These are phyloP conservation scores for Paraglomus occultum DNA, from an alignment of 192 early-diverging fungal genomes.

Conservation along the genomic window DNA sequence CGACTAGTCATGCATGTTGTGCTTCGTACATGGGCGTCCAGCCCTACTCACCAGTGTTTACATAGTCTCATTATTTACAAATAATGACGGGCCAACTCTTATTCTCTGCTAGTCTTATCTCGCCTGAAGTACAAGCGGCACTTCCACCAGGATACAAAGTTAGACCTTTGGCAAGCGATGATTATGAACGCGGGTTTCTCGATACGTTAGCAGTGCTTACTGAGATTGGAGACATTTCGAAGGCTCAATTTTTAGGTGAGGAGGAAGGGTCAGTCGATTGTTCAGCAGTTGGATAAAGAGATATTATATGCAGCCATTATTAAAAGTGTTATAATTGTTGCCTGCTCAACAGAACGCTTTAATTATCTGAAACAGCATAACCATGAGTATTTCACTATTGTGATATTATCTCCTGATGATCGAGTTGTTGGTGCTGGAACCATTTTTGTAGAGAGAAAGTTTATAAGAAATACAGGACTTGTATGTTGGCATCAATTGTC, in stretches of 20 bases:
- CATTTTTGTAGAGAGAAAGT: conserved; percentile 82
- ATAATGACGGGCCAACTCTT: conserved; percentile 35
- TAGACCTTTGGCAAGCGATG: conserved; percentile 60
- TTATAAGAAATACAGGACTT: conserved; percentile 73
- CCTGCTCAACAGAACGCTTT: conserved; percentile 54
- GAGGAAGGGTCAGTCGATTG: not conserved
- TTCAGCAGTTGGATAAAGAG: not conserved
- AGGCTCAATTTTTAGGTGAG: conserved; percentile 64
- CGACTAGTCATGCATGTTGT: no score
- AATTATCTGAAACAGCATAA: conserved; percentile 72
- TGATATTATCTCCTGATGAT: conserved; percentile 69
- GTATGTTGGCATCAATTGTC: conserved; percentile 39
- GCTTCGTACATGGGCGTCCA: no score
- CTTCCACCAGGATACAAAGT: conserved; percentile 67
- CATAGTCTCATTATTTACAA: no score
- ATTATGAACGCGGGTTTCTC: conserved; percentile 76
- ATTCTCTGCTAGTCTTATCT: conserved; percentile 66
- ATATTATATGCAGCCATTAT: not conserved
- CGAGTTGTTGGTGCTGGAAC: conserved; percentile 78
- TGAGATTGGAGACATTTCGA: conserved; percentile 69
- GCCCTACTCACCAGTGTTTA: no score
- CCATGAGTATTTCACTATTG: conserved; percentile 79
- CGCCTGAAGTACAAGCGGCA: conserved; percentile 58
- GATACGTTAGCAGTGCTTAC: conserved; percentile 67
- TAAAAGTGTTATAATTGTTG: not conserved